Evolutionary conservation across 306 rosid genomes (phyloP).

Genomic region (Corylus avellana): DNA sequence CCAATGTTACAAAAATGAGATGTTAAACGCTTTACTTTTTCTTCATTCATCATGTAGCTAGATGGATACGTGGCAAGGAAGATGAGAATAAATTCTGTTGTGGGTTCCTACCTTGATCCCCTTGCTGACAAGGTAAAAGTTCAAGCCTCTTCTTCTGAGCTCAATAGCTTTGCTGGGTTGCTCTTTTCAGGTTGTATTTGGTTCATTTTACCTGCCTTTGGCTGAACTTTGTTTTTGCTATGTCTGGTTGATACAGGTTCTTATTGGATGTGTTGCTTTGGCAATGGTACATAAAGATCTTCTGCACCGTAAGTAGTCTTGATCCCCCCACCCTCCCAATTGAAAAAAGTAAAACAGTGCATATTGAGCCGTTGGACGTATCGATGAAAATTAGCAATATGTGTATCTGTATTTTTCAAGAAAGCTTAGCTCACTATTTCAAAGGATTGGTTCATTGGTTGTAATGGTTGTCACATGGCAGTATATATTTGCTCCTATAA

Average conservation of each 20-base stretch:
- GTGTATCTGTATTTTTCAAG: neutral
- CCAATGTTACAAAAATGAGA: neutral
- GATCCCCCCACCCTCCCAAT: neutral
- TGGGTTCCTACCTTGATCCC: slow-evolving; percentile 96
- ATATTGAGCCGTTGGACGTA: neutral
- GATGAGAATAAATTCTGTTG: slow-evolving; percentile 90
- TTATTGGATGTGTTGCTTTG: slow-evolving; percentile 88
- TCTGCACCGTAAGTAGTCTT: slow-evolving; percentile 72
- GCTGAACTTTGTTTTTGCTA: slow-evolving; percentile 16
- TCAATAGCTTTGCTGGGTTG: neutral
- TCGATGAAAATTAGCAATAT: neutral
- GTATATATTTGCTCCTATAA: neutral
- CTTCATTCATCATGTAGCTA: slow-evolving; percentile 47
- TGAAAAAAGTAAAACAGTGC: neutral
- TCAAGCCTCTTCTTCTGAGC: slow-evolving; percentile 4
- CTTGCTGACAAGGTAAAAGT: slow-evolving; percentile 86
- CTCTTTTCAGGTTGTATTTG: slow-evolving; percentile 4
- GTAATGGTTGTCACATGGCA: neutral
- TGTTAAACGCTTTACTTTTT: slow-evolving; percentile 11
- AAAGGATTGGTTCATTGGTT: neutral
- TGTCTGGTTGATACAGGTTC: slow-evolving; percentile 56
- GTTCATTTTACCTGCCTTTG: neutral
- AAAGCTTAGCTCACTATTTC: neutral
- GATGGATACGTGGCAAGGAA: slow-evolving; percentile 89
- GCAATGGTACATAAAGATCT: slow-evolving; percentile 85